phyloP scores from a whole-genome alignment of 2,329 filamentous ascomycete species.

The Dothistroma pini region DNA sequence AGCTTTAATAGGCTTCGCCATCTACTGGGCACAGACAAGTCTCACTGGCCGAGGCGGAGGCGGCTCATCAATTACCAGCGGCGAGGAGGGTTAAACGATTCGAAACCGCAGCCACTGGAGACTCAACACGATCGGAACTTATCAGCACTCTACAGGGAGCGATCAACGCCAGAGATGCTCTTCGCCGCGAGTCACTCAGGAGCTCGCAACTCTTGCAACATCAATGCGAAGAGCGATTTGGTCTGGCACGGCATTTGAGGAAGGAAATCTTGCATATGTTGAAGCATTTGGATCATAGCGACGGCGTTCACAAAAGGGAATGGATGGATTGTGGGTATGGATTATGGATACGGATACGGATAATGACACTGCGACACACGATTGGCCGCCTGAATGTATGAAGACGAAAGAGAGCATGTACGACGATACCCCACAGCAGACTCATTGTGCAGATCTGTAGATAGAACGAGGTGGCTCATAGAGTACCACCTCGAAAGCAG shows the following conservation, averaged over 20 bases:
- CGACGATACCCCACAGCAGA: neutral
- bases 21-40: constrained; percentile 47
- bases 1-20: constrained; percentile 47
- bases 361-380: neutral
- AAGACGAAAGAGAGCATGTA: neutral
- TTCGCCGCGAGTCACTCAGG: neutral
- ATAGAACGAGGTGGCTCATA: neutral
- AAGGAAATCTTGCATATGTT: neutral
- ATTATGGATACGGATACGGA: neutral
- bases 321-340: neutral
- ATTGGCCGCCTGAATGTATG: neutral
- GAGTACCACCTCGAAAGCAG: neutral
- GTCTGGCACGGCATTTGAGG: neutral
- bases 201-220: neutral
- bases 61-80: constrained; percentile 28
- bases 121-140: neutral
- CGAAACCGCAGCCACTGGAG: neutral
- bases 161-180: neutral
- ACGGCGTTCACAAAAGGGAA: constrained; percentile 12
- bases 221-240: neutral
- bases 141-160: neutral
- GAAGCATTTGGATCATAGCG: constrained; percentile 13
- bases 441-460: neutral
- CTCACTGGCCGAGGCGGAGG: constrained; percentile 27
- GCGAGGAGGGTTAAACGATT: constrained; percentile 28